Base-by-base conservation (phyloP, 441 rosid genomes). In the Aleurites moluccanus region DNA sequence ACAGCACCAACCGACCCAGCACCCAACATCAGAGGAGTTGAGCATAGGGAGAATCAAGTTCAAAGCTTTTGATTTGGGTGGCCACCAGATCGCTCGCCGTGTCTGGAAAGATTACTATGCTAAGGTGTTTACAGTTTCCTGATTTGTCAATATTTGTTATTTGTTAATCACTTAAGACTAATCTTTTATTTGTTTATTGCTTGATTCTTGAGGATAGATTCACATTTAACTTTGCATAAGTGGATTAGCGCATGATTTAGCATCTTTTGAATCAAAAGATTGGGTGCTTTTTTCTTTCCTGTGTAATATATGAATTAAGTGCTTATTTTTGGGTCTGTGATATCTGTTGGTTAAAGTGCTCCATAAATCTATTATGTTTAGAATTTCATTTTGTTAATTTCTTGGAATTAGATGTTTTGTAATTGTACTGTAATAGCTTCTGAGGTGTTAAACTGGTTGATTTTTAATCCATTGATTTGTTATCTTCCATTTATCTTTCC, bases 31-130 rank as follows among this genome's bases (percentile, higher is more conserved):
- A 2, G 96, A 91, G 81, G 98, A 93, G 83, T 86, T 93, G 74
- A 91, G 94, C 80, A 93, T 93, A 59, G 98, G 98, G 52, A 90
- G 90, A 81, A 90, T 93, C 83, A 90, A 89, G 86, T 93, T 93
- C 80, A 93, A 93, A 80, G 97, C 97, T 20, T 93, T 93, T 70
- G 98, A 93, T 83, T 89, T 93, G 86, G 98, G 98, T 8, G 98
- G 98, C 55, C 98, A 93, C 79, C 97, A 90, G 88, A 91, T 93
- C 81, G 97, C 98, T 69, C 95, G 98, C 33, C 83, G 98, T 73
- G 97, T 93, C 63, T 91, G 98, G 98, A 93, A 93, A 60, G 97
- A 91, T 84, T 93, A 93, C 81, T 93, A 93, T 71, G 94, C 98
- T 28, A 93, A 93, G 98, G 97, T 92, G 23, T 21, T 38, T 25